These are phyloP conservation scores for Suillus plorans DNA, from an alignment of 768 basidiomycete genomes.

Conservation along the genomic window DNA sequence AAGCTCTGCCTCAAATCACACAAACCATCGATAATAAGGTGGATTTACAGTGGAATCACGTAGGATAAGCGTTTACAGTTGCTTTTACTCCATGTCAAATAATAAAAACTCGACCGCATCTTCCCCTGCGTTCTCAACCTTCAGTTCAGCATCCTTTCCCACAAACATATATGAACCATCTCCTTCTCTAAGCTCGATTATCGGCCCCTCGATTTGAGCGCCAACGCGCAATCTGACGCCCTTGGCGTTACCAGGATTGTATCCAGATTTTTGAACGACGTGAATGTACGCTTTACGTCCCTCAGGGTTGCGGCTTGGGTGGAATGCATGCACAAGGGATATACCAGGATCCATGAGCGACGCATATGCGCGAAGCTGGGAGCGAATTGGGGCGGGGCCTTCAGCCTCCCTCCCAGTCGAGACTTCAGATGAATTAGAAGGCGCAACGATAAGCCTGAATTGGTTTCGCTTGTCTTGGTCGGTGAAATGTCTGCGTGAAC, in stretches of 20 bases:
- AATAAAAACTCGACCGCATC: conserved; percentile 70
- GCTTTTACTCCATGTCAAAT: conserved; percentile 66
- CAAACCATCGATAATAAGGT: not conserved
- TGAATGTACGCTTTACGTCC: conserved; percentile 77
- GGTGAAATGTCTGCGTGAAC: conserved; percentile 55
- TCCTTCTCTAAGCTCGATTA: conserved; percentile 72
- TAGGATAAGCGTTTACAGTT: not conserved
- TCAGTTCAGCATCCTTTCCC: conserved; percentile 32
- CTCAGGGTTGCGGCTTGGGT: conserved; percentile 27
- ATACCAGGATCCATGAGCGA: conserved; percentile 63
- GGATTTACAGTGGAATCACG: not conserved
- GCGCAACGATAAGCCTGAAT: conserved; percentile 76
- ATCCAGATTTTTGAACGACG: conserved; percentile 82
- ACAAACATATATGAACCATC: conserved; percentile 79
- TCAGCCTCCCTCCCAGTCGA: conserved; percentile 56
- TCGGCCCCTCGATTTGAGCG: conserved; percentile 36
- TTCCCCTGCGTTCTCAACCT: conserved; percentile 65
- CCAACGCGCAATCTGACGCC: conserved; percentile 62
- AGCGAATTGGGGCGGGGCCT: conserved; percentile 83
- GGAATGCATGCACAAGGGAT: conserved; percentile 52
- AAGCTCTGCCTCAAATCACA: not conserved
- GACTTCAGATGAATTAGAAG: conserved; percentile 59
- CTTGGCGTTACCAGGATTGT: conserved; percentile 53
- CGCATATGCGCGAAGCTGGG: conserved; percentile 69
- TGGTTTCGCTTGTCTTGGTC: conserved; percentile 80